These are phyloP conservation scores for Coemansia biformis DNA, from an alignment of 192 early-diverging fungal species.

Conservation along the genomic window DNA sequence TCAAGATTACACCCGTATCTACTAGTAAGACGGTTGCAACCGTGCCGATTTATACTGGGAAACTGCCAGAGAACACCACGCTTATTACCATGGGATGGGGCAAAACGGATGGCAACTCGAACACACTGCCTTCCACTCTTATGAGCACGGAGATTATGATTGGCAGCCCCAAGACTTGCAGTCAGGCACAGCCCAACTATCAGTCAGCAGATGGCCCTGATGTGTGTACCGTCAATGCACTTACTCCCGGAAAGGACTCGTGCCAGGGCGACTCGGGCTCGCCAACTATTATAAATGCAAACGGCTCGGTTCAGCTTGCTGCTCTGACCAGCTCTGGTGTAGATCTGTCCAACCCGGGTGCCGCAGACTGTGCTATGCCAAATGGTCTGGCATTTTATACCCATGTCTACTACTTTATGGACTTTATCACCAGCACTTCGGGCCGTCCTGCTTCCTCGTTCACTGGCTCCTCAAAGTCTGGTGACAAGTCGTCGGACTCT, in stretches of 20 bases:
- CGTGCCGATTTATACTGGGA: constrained; percentile 16
- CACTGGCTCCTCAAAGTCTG: background rate
- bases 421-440: constrained; percentile 25
- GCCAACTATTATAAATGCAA: constrained; percentile 15
- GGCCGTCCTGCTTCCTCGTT: background rate
- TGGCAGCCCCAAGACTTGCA: constrained; percentile 18
- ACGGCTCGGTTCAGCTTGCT: constrained; percentile 14
- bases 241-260: constrained; percentile 45
- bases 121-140: constrained; percentile 14
- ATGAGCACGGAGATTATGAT: constrained; percentile 26
- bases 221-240: constrained; percentile 35
- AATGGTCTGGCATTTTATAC: constrained; percentile 46
- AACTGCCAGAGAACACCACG: constrained; percentile 16
- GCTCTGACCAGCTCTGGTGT: constrained; percentile 38
- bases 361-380: constrained; percentile 22
- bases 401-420: constrained; percentile 30
- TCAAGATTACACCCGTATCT: constrained; percentile 15
- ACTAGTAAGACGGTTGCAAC: background rate
- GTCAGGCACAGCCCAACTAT: constrained; percentile 13
- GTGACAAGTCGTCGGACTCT: background rate
- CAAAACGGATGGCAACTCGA: constrained; percentile 20
- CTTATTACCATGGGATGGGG: constrained; percentile 49
- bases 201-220: constrained; percentile 24
- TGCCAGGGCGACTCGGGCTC: constrained; percentile 50
- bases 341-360: constrained; percentile 20